Percentiles rank a stretch among this genome's conserved stretches.
Evolutionary conservation across 768 basidiomycete species (phyloP).

Genomic region (Boletales sp.): DNA sequence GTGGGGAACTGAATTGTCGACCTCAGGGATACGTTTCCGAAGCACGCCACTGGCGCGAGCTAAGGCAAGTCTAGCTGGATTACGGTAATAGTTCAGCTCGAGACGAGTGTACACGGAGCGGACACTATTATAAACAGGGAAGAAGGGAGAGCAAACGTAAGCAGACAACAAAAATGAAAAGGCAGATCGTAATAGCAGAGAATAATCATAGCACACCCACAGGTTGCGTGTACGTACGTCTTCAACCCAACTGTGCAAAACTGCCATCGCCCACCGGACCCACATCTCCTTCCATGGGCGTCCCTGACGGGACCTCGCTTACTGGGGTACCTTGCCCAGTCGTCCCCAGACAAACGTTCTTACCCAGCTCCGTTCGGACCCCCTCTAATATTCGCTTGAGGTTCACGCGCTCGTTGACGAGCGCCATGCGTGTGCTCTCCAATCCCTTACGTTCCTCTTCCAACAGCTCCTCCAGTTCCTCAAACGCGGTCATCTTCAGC

Average conservation of each 20-base stretch:
- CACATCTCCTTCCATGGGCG: slow-evolving; percentile 45
- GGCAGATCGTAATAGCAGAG: slow-evolving; percentile 17
- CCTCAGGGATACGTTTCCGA: no score
- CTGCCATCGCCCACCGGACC: slow-evolving; percentile 57
- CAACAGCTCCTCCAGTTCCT: slow-evolving; percentile 86
- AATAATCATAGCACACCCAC: slow-evolving; percentile 23
- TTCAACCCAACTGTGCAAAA: slow-evolving; percentile 47
- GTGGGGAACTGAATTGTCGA: no score
- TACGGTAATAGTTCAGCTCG: slow-evolving; percentile 1
- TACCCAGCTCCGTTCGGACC: slow-evolving; percentile 61
- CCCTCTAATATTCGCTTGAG: slow-evolving; percentile 70
- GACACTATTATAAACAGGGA: not conserved
- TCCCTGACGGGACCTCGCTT: slow-evolving; percentile 46
- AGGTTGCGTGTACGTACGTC: no score
- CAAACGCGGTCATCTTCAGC: slow-evolving; percentile 92
- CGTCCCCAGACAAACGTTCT: slow-evolving; percentile 49
- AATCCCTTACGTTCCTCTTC: slow-evolving; percentile 86
- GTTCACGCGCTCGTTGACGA: slow-evolving; percentile 75
- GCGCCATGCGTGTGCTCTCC: slow-evolving; percentile 75
- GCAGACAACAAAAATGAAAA: slow-evolving; percentile 1
- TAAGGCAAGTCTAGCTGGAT: not conserved
- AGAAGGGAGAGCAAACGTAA: not conserved
- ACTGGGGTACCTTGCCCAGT: slow-evolving; percentile 59
- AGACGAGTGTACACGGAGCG: slow-evolving; percentile 1
- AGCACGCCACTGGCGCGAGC: no score